Evolutionary conservation across 805 yeast genomes (phyloP), one percentile per base, ranked within the genome.

Genomic region (Clavispora carvajalis): DNA sequence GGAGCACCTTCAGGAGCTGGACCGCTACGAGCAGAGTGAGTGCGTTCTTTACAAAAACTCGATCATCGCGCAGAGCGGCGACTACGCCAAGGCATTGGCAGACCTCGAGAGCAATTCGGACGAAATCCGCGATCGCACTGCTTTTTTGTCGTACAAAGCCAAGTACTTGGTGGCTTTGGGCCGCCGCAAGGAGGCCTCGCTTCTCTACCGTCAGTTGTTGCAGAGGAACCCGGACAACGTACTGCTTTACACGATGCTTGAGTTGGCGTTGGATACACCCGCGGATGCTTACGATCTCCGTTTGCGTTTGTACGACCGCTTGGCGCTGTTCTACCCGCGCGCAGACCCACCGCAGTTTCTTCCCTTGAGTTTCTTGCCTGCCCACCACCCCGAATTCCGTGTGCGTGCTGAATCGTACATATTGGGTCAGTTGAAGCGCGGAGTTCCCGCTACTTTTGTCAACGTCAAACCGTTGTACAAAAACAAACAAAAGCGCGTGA

Each of bases 371-470:
- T 86, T 87, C 49, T 65, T 85, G 31, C 65, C 75, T 10, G 80
- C 82, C 12, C 74, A 73, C 8, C 57, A 57, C 30, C 69, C 74
- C 21, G 59, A 70, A 34, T 79, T 82, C 52, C 64, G 62, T 33
- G 44, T 44, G 8, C 74, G 74, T 39, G 79, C 77, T 6, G 51
- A 62, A 22, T 58, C 59, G 2, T 93, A 89, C 58, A 62, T 90
- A 34, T 43, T 73, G 5, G 60, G 70, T 4, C 85, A 82, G 55
- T 73, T 93, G 52, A 65, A 73, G 46, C 75, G 88, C 41, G 95
- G 95, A 30, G 93, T 89, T 24, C 98, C 98, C 4, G 85, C 96
- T 1, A 76, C 93, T 4, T 93, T 90, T 63, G 83, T 83, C 40
- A 83, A 86, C 52, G 78, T 93, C 37, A 89, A 90, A 63, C 85